phyloP scores from a whole-genome alignment of 2,329 filamentous ascomycete species.

The Xylaria multiplex region DNA sequence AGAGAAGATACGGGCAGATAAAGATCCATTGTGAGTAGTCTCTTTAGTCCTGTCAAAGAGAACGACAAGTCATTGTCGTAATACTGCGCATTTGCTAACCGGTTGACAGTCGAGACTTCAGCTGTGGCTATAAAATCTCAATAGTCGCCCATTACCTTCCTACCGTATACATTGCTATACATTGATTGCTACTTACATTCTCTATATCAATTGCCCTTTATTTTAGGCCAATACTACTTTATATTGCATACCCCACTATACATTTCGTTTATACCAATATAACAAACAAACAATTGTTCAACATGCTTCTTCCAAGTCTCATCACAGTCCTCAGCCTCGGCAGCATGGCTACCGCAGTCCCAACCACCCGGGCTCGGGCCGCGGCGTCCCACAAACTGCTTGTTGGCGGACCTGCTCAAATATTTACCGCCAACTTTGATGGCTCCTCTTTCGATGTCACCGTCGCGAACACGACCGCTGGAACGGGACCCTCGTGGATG shows the following conservation, averaged over 20 bases:
- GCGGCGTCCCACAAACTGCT: slow-evolving; percentile 49
- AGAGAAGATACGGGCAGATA: background rate
- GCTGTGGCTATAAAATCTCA: slow-evolving; percentile 1
- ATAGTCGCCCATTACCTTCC: too few species aligned
- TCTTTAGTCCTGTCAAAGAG: background rate
- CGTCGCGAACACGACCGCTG: slow-evolving; percentile 47
- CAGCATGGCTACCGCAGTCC: slow-evolving; percentile 42
- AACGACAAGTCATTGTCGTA: slow-evolving; percentile 2
- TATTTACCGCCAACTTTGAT: slow-evolving; percentile 56
- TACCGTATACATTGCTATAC: background rate
- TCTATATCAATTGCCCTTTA: background rate
- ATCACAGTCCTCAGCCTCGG: slow-evolving; percentile 43
- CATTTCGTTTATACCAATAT: slow-evolving; percentile 10
- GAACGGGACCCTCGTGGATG: slow-evolving; percentile 58
- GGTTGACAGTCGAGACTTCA: background rate
- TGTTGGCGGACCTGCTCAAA: slow-evolving; percentile 54
- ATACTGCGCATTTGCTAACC: background rate
- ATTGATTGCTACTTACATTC: background rate
- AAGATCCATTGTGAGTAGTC: background rate
- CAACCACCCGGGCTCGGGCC: slow-evolving; percentile 33
- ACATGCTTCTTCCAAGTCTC: slow-evolving; percentile 37
- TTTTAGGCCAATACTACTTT: background rate
- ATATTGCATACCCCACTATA: slow-evolving; percentile 17
- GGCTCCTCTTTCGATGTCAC: slow-evolving; percentile 54
- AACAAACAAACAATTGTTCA: slow-evolving; percentile 23